These are phyloP conservation scores for Coemansia sp. DNA, from an alignment of 192 early-diverging fungal species.

Conservation along the genomic window DNA sequence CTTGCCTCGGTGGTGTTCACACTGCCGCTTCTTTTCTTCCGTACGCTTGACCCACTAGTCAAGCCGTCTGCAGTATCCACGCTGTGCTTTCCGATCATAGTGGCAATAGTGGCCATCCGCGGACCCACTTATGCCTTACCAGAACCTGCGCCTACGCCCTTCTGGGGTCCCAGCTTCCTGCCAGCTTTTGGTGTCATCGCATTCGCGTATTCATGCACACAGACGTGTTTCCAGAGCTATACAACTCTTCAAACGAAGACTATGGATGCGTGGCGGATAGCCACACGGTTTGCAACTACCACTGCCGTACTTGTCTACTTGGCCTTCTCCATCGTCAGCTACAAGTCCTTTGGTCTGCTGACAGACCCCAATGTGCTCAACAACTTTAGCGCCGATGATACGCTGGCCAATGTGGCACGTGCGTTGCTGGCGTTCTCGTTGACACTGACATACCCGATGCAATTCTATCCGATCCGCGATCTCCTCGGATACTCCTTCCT, in stretches of 20 bases:
- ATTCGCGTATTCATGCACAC: constrained; percentile 66
- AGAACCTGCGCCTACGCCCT: constrained; percentile 53
- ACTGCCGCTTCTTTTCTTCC: constrained; percentile 63
- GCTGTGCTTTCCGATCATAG: constrained; percentile 62
- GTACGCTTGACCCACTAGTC: constrained; percentile 62
- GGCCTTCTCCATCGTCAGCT: constrained; percentile 63
- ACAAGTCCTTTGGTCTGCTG: constrained; percentile 60
- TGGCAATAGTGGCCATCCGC: constrained; percentile 59
- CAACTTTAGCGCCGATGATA: constrained; percentile 61
- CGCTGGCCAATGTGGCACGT: constrained; percentile 62
- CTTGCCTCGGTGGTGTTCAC: constrained; percentile 31
- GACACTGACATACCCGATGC: constrained; percentile 61
- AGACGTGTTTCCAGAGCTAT: constrained; percentile 63
- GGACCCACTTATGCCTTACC: constrained; percentile 54
- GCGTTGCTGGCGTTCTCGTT: constrained; percentile 61
- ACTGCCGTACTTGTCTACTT: constrained; percentile 58
- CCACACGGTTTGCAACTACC: constrained; percentile 53
- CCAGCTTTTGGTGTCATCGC: constrained; percentile 66
- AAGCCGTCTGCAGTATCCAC: constrained; percentile 59
- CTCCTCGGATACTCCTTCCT: constrained; percentile 15
- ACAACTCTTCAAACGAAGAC: constrained; percentile 53
- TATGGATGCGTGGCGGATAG: constrained; percentile 50
- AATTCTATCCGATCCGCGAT: constrained; percentile 53
- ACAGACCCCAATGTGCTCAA: constrained; percentile 67
- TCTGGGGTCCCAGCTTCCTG: constrained; percentile 61